Percentiles rank a stretch among this genome's conserved stretches.
phyloP scores from a whole-genome alignment of 805 yeast species.

The Lipomyces mesembrius region DNA sequence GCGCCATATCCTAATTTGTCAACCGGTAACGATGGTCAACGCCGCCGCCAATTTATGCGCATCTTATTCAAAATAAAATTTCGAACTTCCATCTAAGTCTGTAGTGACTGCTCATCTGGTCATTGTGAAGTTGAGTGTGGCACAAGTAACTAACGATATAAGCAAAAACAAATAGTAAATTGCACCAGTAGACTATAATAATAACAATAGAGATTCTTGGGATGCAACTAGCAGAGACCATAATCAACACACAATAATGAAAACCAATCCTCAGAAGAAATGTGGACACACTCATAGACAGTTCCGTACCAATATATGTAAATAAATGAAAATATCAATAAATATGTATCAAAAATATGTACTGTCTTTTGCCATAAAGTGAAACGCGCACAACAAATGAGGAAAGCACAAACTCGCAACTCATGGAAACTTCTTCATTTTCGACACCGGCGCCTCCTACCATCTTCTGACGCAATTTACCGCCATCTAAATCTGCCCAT shows the following conservation, averaged over 20 bases:
- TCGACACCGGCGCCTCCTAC: neutral
- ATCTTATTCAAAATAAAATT: no score
- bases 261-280: neutral
- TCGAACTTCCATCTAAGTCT: no score
- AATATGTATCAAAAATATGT: slow-evolving; percentile 1
- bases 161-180: neutral
- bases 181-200: neutral
- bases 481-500: neutral
- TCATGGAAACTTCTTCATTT: neutral
- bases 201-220: neutral
- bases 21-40: no score
- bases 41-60: no score
- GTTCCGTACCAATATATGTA: neutral
- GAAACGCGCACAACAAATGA: neutral
- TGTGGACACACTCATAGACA: neutral
- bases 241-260: neutral
- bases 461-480: neutral
- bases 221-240: neutral
- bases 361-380: neutral
- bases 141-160: neutral
- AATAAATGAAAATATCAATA: neutral
- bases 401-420: neutral
- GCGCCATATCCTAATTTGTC: no score
- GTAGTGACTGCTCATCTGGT: no score
- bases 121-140: no score